Conservation (phyloP, 1,284 basidiomycete genomes). For the Ganoderma boninense region DNA sequence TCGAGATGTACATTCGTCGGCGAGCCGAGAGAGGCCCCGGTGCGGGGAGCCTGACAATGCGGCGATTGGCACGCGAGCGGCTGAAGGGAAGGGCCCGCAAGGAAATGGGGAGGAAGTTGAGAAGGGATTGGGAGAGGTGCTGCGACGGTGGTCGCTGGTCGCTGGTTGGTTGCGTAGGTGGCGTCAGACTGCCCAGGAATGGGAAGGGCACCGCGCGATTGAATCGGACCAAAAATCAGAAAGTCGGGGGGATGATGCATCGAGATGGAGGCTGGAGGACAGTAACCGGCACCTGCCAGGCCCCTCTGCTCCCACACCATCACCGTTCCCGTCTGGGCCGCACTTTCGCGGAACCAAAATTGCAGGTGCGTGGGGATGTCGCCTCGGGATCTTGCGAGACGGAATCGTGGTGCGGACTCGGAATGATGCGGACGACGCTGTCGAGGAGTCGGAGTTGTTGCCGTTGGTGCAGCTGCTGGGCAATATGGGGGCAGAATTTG, state of each 20-base stretch:
- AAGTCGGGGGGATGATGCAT: background rate
- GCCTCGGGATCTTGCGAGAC: background rate
- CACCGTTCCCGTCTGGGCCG: background rate
- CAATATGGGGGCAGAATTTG: background rate
- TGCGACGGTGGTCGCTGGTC: background rate
- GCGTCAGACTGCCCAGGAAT: background rate
- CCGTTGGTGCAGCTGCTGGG: background rate
- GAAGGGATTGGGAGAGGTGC: background rate
- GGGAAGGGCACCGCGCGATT: conserved; percentile 5
- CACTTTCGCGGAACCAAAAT: conserved; percentile 4
- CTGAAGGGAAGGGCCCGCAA: background rate
- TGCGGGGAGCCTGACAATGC: background rate
- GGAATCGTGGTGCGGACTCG: background rate
- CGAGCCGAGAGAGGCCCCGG: background rate
- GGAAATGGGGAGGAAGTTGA: conserved; percentile 2
- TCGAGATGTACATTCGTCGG: background rate
- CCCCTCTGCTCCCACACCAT: conserved; percentile 6
- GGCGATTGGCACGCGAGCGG: background rate
- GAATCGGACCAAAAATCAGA: conserved; percentile 2
- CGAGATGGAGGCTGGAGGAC: background rate
- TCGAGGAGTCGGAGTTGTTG: background rate
- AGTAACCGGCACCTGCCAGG: background rate
- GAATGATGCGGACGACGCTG: background rate
- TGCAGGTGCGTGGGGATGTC: background rate
- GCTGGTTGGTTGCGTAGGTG: conserved; percentile 1